phyloP scores from a whole-genome alignment of 805 yeast genomes.

The Starmerella gropengiesseri region DNA sequence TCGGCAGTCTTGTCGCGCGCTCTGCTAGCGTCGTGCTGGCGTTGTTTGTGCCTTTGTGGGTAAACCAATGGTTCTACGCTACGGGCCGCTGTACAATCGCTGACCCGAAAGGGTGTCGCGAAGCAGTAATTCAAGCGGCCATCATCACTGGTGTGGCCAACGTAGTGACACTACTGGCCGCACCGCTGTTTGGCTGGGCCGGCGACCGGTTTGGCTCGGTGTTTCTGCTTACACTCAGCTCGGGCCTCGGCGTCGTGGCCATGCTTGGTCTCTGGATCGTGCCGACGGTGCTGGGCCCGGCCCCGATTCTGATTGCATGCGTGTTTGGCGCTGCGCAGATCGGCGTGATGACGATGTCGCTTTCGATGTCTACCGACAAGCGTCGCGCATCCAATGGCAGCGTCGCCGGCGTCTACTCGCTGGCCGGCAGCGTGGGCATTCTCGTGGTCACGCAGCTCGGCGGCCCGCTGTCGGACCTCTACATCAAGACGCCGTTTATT shows the following conservation, averaged over 20 bases:
- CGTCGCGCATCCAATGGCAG: constrained; percentile 45
- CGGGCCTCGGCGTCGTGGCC: constrained; percentile 20
- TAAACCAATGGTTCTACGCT: constrained; percentile 44
- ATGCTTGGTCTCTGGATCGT: constrained; percentile 22
- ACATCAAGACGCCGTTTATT: constrained; percentile 50
- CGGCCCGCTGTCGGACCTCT: constrained; percentile 47
- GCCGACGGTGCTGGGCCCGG: constrained; percentile 31
- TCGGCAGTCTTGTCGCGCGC: constrained; percentile 54
- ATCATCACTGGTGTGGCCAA: constrained; percentile 60
- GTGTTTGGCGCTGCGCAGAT: constrained; percentile 53
- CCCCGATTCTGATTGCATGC: constrained; percentile 32
- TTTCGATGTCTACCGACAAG: constrained; percentile 46
- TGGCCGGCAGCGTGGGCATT: constrained; percentile 60
- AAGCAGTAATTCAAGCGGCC: constrained; percentile 55
- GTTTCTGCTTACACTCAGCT: constrained; percentile 27
- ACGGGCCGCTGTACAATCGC: constrained; percentile 39
- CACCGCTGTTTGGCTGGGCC: constrained; percentile 55
- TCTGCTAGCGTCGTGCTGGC: constrained; percentile 49
- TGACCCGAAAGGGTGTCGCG: constrained; percentile 38
- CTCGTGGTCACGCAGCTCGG: constrained; percentile 50
- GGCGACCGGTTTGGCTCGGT: constrained; percentile 39
- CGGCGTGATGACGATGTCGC: constrained; percentile 50
- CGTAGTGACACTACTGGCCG: constrained; percentile 43
- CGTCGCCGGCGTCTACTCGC: constrained; percentile 57
- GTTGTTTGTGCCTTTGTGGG: constrained; percentile 52